Evolutionary conservation across 768 basidiomycete genomes (phyloP).

Genomic region (Suillus luteus): DNA sequence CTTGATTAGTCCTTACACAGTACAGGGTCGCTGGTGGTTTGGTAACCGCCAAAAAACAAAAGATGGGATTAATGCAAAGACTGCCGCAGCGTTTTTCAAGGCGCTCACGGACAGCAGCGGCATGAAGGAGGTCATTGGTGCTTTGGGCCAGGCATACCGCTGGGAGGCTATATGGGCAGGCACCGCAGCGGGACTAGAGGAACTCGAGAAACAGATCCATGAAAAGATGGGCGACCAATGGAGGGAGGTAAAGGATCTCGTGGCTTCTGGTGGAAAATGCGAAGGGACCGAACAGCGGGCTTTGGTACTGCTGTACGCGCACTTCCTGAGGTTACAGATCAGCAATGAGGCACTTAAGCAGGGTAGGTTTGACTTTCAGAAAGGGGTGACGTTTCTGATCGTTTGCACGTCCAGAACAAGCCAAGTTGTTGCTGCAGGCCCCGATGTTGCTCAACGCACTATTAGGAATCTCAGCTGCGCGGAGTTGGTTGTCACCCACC

Average conservation of each 20-base stretch:
- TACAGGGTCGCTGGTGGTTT: conserved; percentile 95
- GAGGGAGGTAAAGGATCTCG: conserved; percentile 48
- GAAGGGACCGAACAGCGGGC: conserved; percentile 52
- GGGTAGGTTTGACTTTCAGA: conserved; percentile 48
- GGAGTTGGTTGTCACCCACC: conserved; percentile 86
- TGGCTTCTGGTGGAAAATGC: conserved; percentile 34
- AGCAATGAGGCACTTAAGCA: conserved; percentile 52
- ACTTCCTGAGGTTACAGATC: conserved; percentile 72
- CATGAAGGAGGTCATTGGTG: conserved; percentile 69
- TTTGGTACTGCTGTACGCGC: conserved; percentile 78
- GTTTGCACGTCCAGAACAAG: conserved; percentile 60
- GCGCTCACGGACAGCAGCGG: conserved; percentile 76
- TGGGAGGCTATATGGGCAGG: conserved; percentile 48
- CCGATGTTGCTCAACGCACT: conserved; percentile 78
- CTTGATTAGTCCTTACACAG: neutral
- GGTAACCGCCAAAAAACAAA: conserved; percentile 87
- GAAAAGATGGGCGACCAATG: conserved; percentile 54
- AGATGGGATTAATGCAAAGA: conserved; percentile 80
- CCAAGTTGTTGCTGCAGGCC: conserved; percentile 64
- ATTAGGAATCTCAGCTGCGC: conserved; percentile 78
- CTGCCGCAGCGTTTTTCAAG: conserved; percentile 89
- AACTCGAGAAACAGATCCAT: conserved; percentile 54
- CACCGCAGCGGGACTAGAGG: conserved; percentile 42
- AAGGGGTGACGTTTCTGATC: neutral
- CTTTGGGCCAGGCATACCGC: conserved; percentile 66